Evolutionary conservation across 2,329 filamentous ascomycete genomes (phyloP).

Genomic region (Neofusicoccum sp.): DNA sequence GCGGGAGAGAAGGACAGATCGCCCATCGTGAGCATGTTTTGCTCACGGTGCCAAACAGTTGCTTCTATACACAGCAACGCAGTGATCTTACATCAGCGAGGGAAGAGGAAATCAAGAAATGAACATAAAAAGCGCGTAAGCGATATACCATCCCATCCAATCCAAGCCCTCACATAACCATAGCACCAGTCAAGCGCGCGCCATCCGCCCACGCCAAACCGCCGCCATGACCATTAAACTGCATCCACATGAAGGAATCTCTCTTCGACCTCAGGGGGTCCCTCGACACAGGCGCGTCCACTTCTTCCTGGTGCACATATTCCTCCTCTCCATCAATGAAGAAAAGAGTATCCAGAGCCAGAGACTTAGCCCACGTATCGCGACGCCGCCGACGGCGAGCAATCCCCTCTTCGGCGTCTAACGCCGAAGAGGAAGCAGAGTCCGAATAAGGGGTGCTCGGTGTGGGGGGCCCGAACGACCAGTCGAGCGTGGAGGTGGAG

Average conservation of each 20-base stretch:
- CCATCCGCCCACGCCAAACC: constrained; percentile 11
- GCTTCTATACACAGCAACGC: no score
- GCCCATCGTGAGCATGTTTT: no score
- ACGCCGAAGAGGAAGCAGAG: no score
- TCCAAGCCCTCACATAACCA: background rate
- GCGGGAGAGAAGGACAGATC: no score
- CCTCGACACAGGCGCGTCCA: background rate
- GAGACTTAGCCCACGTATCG: background rate
- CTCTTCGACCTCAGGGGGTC: background rate
- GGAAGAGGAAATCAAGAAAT: no score
- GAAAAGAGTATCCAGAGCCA: background rate
- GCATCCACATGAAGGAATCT: constrained; percentile 10
- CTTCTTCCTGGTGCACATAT: background rate
- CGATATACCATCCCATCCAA: no score
- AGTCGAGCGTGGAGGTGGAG: background rate
- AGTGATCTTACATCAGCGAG: no score
- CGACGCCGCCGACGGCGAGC: background rate
- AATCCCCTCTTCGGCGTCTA: no score
- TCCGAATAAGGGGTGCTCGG: background rate
- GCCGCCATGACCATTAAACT: background rate
- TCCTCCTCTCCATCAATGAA: background rate
- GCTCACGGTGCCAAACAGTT: no score
- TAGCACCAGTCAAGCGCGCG: background rate
- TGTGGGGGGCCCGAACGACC: background rate
- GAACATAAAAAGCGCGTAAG: no score